Percentiles rank a stretch among this genome's conserved stretches.
Evolutionary conservation across 257 asterid species (phyloP).

Genomic region (Penstemon newberryi): DNA sequence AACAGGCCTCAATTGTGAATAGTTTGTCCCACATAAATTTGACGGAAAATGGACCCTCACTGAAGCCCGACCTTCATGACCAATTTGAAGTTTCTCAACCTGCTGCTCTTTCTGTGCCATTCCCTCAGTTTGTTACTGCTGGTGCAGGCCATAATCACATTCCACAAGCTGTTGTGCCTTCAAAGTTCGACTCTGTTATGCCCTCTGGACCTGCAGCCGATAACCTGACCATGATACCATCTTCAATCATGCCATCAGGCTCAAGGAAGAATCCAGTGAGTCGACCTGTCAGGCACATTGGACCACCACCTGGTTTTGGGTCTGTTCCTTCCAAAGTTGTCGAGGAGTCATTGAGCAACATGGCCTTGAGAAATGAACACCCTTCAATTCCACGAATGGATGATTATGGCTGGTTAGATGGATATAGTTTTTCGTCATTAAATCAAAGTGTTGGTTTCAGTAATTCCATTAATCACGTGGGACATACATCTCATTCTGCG

Average conservation of each 20-base stretch:
- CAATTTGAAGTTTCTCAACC: slow-evolving; percentile 49
- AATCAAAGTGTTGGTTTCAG: slow-evolving; percentile 54
- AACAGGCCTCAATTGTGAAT: slow-evolving; percentile 45
- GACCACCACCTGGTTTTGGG: slow-evolving; percentile 99
- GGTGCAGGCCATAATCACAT: slow-evolving; percentile 37
- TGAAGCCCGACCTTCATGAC: slow-evolving; percentile 50
- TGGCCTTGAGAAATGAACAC: slow-evolving; percentile 45
- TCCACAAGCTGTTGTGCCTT: slow-evolving; percentile 46
- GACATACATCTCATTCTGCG: slow-evolving; percentile 38
- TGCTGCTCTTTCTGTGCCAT: slow-evolving; percentile 50
- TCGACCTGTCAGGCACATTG: slow-evolving; percentile 80
- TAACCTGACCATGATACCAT: slow-evolving; percentile 42
- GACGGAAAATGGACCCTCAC: slow-evolving; percentile 51
- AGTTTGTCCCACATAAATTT: slow-evolving; percentile 55
- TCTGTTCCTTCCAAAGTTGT: slow-evolving; percentile 61
- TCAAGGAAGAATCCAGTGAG: slow-evolving; percentile 82
- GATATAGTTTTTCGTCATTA: slow-evolving; percentile 62
- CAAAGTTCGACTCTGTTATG: slow-evolving; percentile 50
- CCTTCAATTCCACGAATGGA: slow-evolving; percentile 50
- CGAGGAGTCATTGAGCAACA: slow-evolving; percentile 49
- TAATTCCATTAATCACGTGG: slow-evolving; percentile 46
- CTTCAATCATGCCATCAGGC: slow-evolving; percentile 53
- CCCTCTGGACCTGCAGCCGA: slow-evolving; percentile 46
- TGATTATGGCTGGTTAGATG: slow-evolving; percentile 93
- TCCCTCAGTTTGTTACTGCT: slow-evolving; percentile 44